Evolutionary conservation across 2,329 filamentous ascomycete genomes (phyloP), one percentile per base, ranked within the genome.

Genomic region (Diaporthe longicolla): DNA sequence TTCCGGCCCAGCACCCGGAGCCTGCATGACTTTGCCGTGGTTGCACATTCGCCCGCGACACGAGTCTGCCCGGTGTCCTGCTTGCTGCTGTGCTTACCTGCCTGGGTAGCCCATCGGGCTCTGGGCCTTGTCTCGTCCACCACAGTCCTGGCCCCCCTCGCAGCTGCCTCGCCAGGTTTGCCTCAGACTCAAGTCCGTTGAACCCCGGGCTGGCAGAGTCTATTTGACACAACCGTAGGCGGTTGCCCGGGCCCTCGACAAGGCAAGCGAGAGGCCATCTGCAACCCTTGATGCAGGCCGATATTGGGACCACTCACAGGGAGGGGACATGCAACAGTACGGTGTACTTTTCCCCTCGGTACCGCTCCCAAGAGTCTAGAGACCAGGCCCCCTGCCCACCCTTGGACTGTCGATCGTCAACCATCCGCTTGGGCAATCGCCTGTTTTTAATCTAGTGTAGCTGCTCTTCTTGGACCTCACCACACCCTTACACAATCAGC

Each of bases 221-320:
- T 71, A 45, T 32, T 29, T 37, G 45, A 59, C 48, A 43, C 59
- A 57, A 24, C 17, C 61, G 19, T 52, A 54, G n/a, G 63, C 48
- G 40, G 17, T 24, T 65, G 52, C 29, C 52, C 63, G 57, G 54
- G 54, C 11, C 52, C n/a, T 37, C 35, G 21, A 52, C 37, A 26
- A 45, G 37, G 50, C 35, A 71, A 40, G 57, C 72, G 45, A 48
- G 37, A 54, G 50, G 32, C 59, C 52, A 17, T 68, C 71, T 71
- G 69, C 69, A 61, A 71, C 55, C 61, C 68, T 69, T 50, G n/a
- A 61, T 73, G 71, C 71, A 73, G 43, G 63, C 37, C 29, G 63
- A 73, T 50, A 24, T 70, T 73, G 63, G 32, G 26, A 29, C 26
- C 71, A 54, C 48, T 61, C 52, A 48, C 66, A 70, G 13, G 37